Conservation (phyloP, 768 basidiomycete genomes). For the Saitozyma podzolica region DNA sequence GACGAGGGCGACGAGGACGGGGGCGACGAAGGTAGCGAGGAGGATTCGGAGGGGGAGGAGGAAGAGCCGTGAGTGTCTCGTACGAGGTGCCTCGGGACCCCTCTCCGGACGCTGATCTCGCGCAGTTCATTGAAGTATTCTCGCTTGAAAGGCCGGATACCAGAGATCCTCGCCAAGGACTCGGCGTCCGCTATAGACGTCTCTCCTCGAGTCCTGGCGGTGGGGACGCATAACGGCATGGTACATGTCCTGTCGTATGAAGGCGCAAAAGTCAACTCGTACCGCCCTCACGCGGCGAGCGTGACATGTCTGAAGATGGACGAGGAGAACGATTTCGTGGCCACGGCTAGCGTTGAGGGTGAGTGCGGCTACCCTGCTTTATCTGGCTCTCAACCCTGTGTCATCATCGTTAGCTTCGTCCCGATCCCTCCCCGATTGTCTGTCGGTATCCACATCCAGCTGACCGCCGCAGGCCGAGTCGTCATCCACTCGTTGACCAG, state of each 20-base stretch:
- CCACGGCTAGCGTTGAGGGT: conserved; percentile 93
- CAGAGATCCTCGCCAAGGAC: conserved; percentile 82
- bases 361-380: conserved; percentile 36
- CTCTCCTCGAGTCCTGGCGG: conserved; percentile 70
- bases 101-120: not conserved
- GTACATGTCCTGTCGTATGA: conserved; percentile 78
- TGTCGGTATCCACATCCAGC: not conserved
- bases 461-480: conserved; percentile 71
- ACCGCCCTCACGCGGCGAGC: conserved; percentile 84
- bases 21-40: conserved; percentile 30
- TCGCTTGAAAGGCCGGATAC: conserved; percentile 68
- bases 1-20: conserved; percentile 26
- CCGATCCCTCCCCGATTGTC: not conserved
- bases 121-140: conserved; percentile 75
- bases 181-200: conserved; percentile 80
- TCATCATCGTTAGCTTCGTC: too few species aligned
- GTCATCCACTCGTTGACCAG: conserved; percentile 78
- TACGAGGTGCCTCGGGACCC: not conserved
- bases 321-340: conserved; percentile 80
- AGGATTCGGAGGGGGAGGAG: conserved; percentile 58
- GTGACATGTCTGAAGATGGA: conserved; percentile 84
- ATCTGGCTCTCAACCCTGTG: not conserved
- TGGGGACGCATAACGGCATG: conserved; percentile 92
- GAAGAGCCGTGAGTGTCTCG: conserved; percentile 72
- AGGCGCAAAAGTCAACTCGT: conserved; percentile 82